Percentiles rank a stretch among this genome's conserved stretches.
phyloP scores from a whole-genome alignment of 2,329 filamentous ascomycete genomes.

The Colletotrichum sp. region DNA sequence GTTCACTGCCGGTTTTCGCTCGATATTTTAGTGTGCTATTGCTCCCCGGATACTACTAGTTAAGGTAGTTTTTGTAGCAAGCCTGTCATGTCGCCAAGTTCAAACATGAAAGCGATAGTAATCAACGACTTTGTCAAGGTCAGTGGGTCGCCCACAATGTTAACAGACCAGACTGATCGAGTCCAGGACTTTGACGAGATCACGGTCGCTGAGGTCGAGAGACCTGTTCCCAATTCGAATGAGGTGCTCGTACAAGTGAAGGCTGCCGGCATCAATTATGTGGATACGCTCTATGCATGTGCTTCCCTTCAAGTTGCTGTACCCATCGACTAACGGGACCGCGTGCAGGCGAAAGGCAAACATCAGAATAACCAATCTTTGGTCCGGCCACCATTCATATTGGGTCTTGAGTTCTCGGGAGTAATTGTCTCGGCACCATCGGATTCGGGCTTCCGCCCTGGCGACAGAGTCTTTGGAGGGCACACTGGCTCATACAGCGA shows the following conservation, averaged over 20 bases:
- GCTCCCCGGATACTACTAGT: neutral
- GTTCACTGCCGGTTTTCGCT: neutral
- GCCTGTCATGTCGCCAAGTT: neutral
- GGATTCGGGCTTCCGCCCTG: conserved; percentile 41
- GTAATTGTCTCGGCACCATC: conserved; percentile 45
- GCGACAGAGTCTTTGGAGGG: conserved; percentile 60
- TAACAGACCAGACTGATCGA: neutral
- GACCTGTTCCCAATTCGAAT: conserved; percentile 19
- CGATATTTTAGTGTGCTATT: neutral
- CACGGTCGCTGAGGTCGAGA: conserved; percentile 26
- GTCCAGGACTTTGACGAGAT: conserved; percentile 26
- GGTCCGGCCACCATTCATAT: conserved; percentile 60
- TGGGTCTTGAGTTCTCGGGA: conserved; percentile 68
- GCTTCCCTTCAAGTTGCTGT: neutral
- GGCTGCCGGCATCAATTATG: conserved; percentile 63
- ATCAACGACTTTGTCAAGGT: conserved; percentile 30
- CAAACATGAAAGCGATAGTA: conserved; percentile 32
- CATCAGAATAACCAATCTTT: conserved; percentile 67
- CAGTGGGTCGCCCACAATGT: neutral
- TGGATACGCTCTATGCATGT: conserved; percentile 61
- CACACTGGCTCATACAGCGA: conserved; percentile 58
- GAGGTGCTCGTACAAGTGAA: conserved; percentile 44
- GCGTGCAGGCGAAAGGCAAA: conserved; percentile 51
- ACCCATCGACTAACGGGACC: neutral
- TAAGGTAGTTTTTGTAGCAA: neutral